Percentiles rank a stretch among this genome's conserved stretches.
Conservation (phyloP, 2,329 filamentous ascomycete genomes). For the Clarireedia sp. region DNA sequence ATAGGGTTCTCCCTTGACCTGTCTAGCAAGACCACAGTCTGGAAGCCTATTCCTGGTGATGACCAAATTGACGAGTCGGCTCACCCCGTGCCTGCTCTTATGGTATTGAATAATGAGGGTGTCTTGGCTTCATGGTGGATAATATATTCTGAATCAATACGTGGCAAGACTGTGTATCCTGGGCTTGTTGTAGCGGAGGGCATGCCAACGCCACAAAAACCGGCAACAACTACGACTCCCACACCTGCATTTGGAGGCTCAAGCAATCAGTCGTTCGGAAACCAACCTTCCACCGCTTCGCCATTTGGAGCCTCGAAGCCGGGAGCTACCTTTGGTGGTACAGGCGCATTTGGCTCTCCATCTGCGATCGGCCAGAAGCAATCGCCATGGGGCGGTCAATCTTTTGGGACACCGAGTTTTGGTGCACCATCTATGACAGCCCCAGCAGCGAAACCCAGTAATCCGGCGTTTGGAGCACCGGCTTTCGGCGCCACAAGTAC, state of each 20-base stretch:
- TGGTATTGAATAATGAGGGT: slow-evolving; percentile 84
- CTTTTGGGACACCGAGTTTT: slow-evolving; percentile 41
- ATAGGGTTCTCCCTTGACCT: slow-evolving; percentile 78
- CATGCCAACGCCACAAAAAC: slow-evolving; percentile 19
- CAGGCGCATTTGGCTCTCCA: slow-evolving; percentile 29
- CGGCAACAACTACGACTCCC: slow-evolving; percentile 10
- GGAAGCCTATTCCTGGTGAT: slow-evolving; percentile 67
- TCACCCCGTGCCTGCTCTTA: slow-evolving; percentile 72
- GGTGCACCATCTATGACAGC: slow-evolving; percentile 18
- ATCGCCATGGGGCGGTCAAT: slow-evolving; percentile 27
- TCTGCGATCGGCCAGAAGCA: slow-evolving; percentile 14
- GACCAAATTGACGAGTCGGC: slow-evolving; percentile 67
- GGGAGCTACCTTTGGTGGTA: slow-evolving; percentile 25
- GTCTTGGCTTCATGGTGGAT: slow-evolving; percentile 84
- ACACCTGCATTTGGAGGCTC: slow-evolving; percentile 24
- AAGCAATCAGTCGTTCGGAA: slow-evolving; percentile 10
- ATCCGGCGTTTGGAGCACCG: slow-evolving; percentile 44
- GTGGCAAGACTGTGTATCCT: slow-evolving; percentile 63
- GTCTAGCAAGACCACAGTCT: slow-evolving; percentile 71
- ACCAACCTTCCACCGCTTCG: slow-evolving; percentile 14
- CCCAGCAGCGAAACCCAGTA: slow-evolving; percentile 22
- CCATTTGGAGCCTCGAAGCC: slow-evolving; percentile 30
- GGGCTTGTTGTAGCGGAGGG: slow-evolving; percentile 48
- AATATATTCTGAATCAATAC: slow-evolving; percentile 80
- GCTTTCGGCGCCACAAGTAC: slow-evolving; percentile 34